phyloP scores from a whole-genome alignment of 495 filamentous ascomycete species.

The Penicillium alfredii region DNA sequence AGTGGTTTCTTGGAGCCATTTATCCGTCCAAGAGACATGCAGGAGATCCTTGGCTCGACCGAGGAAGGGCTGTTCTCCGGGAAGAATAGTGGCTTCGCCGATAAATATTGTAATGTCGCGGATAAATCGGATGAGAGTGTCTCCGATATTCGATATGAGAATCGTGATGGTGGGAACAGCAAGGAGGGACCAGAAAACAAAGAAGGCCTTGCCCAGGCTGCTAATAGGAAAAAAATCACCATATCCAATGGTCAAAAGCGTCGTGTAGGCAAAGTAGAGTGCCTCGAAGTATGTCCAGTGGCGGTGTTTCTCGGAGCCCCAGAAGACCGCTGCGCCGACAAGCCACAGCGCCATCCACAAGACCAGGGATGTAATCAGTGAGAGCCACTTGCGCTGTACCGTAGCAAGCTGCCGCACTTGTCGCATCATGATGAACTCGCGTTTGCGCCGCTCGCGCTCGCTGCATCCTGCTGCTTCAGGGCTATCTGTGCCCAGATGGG shows the following conservation, averaged over 20 bases:
- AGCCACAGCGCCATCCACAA: conserved; percentile 75
- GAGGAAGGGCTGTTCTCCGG: conserved; percentile 47
- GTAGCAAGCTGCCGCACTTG: conserved; percentile 58
- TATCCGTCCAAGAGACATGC: conserved; percentile 14
- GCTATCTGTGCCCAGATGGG: conserved; percentile 5
- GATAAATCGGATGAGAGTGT: conserved; percentile 57
- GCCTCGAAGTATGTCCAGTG: conserved; percentile 75
- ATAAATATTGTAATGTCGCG: conserved; percentile 63
- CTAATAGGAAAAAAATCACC: conserved; percentile 68
- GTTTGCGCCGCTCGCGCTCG: conserved; percentile 56
- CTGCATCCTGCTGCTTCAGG: conserved; percentile 3
- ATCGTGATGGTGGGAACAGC: conserved; percentile 79
- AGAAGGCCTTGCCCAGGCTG: conserved; percentile 71
- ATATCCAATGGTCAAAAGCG: conserved; percentile 80
- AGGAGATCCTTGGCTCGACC: conserved; percentile 18
- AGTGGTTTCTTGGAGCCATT: conserved; percentile 19
- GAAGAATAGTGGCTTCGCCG: conserved; percentile 69
- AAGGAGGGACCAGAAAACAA: conserved; percentile 84
- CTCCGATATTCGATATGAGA: conserved; percentile 74
- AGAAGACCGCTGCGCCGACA: conserved; percentile 69
- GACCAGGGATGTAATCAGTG: conserved; percentile 54
- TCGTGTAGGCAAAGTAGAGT: conserved; percentile 75
- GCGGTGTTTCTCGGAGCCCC: conserved; percentile 47
- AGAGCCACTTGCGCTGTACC: conserved; percentile 57
- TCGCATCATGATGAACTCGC: conserved; percentile 76